These are phyloP conservation scores for Sutorius australiensis DNA, from an alignment of 768 basidiomycete species.

Conservation along the genomic window DNA sequence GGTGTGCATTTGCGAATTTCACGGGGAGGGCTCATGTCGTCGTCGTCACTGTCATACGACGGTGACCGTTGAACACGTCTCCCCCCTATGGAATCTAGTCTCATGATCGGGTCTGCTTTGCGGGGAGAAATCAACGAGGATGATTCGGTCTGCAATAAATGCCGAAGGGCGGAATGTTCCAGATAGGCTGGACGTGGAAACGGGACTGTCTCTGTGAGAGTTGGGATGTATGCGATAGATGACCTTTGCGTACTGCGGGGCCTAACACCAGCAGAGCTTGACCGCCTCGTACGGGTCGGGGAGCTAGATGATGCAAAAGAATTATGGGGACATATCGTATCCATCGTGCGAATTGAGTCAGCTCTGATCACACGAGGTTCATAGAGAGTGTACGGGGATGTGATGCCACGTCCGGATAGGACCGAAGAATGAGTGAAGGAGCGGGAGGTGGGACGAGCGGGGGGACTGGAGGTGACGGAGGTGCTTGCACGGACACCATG, in stretches of 20 bases:
- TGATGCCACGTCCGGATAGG: slow-evolving; percentile 30
- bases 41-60: slow-evolving; percentile 63
- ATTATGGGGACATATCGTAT: slow-evolving; percentile 39
- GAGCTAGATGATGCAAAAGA: slow-evolving; percentile 39
- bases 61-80: slow-evolving; percentile 37
- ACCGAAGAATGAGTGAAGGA: slow-evolving; percentile 38
- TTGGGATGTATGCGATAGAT: slow-evolving; percentile 28
- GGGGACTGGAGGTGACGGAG: slow-evolving; percentile 33
- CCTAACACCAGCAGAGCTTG: slow-evolving; percentile 37
- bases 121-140: slow-evolving; percentile 36
- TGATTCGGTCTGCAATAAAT: slow-evolving; percentile 58
- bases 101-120: slow-evolving; percentile 32
- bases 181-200: slow-evolving; percentile 74
- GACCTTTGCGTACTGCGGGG: slow-evolving; percentile 23
- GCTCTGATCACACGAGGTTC: slow-evolving; percentile 72
- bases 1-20: slow-evolving; percentile 30
- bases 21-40: slow-evolving; percentile 52
- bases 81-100: slow-evolving; percentile 18
- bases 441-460: slow-evolving; percentile 42
- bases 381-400: slow-evolving; percentile 35
- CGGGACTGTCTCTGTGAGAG: slow-evolving; percentile 30
- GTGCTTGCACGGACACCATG: slow-evolving; percentile 37
- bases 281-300: slow-evolving; percentile 45
- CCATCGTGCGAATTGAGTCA: slow-evolving; percentile 40
- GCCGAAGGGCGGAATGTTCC: slow-evolving; percentile 69